A percentile compares a stretch with the other conserved stretches of the same genome.
phyloP scores from a whole-genome alignment of 1,284 basidiomycete genomes.

The Ceratobasidium sp. region DNA sequence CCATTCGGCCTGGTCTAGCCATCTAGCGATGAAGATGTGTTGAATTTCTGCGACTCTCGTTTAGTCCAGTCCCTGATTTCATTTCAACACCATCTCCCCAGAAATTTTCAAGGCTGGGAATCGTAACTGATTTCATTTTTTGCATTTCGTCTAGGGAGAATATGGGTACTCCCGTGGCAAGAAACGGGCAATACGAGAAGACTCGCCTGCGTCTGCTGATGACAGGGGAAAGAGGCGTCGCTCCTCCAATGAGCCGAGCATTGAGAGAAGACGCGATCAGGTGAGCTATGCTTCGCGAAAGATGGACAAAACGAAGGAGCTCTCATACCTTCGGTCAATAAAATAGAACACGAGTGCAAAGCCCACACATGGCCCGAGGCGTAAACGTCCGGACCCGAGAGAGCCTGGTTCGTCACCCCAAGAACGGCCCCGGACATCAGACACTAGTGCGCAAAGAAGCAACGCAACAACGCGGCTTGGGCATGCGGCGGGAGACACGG shows the following conservation, averaged over 20 bases:
- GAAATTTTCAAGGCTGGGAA: constrained; percentile 1
- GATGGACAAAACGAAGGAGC: neutral
- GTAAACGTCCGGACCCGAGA: neutral
- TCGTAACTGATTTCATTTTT: neutral
- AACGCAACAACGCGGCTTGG: neutral
- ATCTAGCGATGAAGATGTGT: neutral
- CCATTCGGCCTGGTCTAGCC: constrained; percentile 1
- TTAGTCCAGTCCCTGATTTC: neutral
- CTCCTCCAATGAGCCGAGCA: constrained; percentile 1
- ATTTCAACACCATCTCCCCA: constrained; percentile 4
- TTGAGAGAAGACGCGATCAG: constrained; percentile 6
- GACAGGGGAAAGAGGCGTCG: constrained; percentile 16
- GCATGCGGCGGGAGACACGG: neutral
- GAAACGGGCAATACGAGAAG: constrained; percentile 21
- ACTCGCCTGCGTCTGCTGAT: neutral
- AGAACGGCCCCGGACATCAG: constrained; percentile 2
- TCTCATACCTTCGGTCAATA: neutral
- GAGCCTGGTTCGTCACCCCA: neutral
- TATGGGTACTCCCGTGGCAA: constrained; percentile 37
- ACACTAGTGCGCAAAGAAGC: constrained; percentile 4
- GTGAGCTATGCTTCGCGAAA: constrained; percentile 6
- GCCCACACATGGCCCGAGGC: neutral
- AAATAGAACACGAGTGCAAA: neutral
- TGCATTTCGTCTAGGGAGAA: constrained; percentile 25
- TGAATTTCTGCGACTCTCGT: constrained; percentile 1